Base-by-base conservation (phyloP, 352 stramenopile species). In the Globisporangium polare region DNA sequence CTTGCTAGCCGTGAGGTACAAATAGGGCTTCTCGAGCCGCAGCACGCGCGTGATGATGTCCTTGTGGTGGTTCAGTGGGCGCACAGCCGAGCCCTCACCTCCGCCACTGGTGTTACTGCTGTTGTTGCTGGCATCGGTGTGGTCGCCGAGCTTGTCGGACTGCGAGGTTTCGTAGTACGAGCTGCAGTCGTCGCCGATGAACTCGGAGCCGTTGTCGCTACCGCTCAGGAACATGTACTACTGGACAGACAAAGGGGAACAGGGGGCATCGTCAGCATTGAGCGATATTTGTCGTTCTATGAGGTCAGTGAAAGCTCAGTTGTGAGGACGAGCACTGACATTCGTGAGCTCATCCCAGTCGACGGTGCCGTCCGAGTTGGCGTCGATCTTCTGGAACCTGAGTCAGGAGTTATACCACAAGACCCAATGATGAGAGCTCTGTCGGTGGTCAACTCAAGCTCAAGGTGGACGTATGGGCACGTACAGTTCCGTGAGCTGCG, bases 271-370 rank as follows among this genome's bases (percentile, higher is more conserved):
- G n/a, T n/a, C n/a, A n/a, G n/a, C n/a, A n/a, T n/a, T n/a, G n/a
- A n/a, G n/a, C n/a, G n/a, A n/a, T n/a, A n/a, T n/a, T n/a, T n/a
- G n/a, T n/a, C n/a, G n/a, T n/a, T n/a, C n/a, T n/a, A n/a, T n/a
- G n/a, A n/a, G n/a, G n/a, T n/a, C n/a, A n/a, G n/a, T n/a, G n/a
- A n/a, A n/a, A 45, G 53, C 24, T 43, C 12, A 10, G 13, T 22
- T 20, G 13, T 22, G 18, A 4, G 43, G 37, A 29, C 5, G 24
- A 3, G 24, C 26, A 35, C 50, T 37, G 37, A 90, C 83, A 62
- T 91, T 93, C 3, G 88, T 96, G 46, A 96, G 85, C 62, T 96
- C 88, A 61, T 96, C 88, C 88, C 88, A 96, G 63, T 94, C 86
- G 24, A 96, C 86, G 1, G 80, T 91, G 17, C 88, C 88, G 60